These are phyloP conservation scores for Globisporangium spinosum DNA, from an alignment of 352 stramenopile genomes.

Conservation along the genomic window DNA sequence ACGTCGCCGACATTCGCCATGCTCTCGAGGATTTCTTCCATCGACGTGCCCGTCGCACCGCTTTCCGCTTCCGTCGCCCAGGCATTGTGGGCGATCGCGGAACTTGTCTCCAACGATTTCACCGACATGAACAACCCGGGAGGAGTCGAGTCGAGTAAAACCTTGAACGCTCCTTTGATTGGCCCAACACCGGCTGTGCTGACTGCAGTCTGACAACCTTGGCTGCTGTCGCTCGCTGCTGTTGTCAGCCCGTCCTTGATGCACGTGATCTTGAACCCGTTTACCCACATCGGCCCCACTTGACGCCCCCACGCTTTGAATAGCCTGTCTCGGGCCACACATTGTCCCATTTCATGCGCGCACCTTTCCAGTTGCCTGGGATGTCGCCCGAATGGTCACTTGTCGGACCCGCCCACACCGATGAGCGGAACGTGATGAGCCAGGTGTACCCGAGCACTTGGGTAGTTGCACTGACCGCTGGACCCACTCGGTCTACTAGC, in stretches of 20 bases:
- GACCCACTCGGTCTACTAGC: conserved; percentile 63
- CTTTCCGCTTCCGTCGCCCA: conserved; percentile 86
- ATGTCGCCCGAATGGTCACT: conserved; percentile 78
- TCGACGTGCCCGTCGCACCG: conserved; percentile 85
- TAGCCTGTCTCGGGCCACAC: conserved; percentile 91
- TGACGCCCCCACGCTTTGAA: conserved; percentile 97
- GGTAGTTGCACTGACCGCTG: conserved; percentile 28
- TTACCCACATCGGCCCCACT: conserved; percentile 81
- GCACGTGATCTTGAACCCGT: conserved; percentile 41
- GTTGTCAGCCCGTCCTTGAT: conserved; percentile 65
- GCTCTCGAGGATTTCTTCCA: conserved; percentile 94
- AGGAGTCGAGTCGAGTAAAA: conserved; percentile 83
- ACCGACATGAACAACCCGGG: conserved; percentile 65
- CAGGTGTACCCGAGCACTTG: conserved; percentile 89
- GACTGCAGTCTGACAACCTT: conserved; percentile 34
- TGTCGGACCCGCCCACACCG: conserved; percentile 90
- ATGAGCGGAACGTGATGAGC: conserved; percentile 93
- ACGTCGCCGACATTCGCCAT: conserved; percentile 95
- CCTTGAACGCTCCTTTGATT: conserved; percentile 89
- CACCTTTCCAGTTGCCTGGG: conserved; percentile 91
- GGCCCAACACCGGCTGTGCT: conserved; percentile 60
- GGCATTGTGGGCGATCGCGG: conserved; percentile 91
- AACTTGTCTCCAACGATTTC: conserved; percentile 56
- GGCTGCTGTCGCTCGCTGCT: conserved; percentile 49
- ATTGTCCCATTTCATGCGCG: conserved; percentile 73